Conservation (phyloP, 768 basidiomycete species). For the Galerina sulciceps region DNA sequence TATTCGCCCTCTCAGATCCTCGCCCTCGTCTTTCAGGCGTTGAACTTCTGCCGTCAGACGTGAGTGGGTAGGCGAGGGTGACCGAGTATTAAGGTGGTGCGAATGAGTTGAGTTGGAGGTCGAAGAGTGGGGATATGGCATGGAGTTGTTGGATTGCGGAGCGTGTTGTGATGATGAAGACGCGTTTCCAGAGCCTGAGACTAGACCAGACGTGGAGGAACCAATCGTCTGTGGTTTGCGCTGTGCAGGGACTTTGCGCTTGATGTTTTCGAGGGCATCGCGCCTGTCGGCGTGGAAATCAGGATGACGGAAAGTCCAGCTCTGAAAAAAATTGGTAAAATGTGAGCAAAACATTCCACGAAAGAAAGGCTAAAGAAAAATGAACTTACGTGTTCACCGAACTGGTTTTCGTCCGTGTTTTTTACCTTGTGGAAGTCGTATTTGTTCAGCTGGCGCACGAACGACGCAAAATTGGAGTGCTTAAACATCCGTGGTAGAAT, state of each 20-base stretch:
- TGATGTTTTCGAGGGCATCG: constrained; percentile 61
- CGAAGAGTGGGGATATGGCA: constrained; percentile 1
- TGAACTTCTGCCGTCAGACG: constrained; percentile 29
- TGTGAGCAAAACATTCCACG: neutral
- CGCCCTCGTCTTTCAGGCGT: constrained; percentile 34
- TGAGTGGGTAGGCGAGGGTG: constrained; percentile 5
- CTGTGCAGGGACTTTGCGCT: constrained; percentile 60
- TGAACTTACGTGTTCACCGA: constrained; percentile 57
- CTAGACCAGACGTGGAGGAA: neutral
- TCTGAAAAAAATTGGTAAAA: constrained; percentile 29
- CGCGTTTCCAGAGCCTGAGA: neutral
- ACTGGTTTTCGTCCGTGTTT: constrained; percentile 81
- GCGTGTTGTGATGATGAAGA: neutral
- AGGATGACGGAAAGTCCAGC: constrained; percentile 64
- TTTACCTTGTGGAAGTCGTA: constrained; percentile 98
- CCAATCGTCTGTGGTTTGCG: constrained; percentile 28
- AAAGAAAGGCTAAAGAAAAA: neutral
- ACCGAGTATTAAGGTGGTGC: neutral
- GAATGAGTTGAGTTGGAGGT: neutral
- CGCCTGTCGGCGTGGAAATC: constrained; percentile 60
- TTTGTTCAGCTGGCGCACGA: constrained; percentile 93
- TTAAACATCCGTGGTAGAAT: constrained; percentile 94
- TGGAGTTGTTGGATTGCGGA: neutral
- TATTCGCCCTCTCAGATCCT: constrained; percentile 37
- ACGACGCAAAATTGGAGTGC: constrained; percentile 92